These are phyloP conservation scores for Microdochium paspali DNA, from an alignment of 2,329 filamentous ascomycete genomes.

Conservation along the genomic window DNA sequence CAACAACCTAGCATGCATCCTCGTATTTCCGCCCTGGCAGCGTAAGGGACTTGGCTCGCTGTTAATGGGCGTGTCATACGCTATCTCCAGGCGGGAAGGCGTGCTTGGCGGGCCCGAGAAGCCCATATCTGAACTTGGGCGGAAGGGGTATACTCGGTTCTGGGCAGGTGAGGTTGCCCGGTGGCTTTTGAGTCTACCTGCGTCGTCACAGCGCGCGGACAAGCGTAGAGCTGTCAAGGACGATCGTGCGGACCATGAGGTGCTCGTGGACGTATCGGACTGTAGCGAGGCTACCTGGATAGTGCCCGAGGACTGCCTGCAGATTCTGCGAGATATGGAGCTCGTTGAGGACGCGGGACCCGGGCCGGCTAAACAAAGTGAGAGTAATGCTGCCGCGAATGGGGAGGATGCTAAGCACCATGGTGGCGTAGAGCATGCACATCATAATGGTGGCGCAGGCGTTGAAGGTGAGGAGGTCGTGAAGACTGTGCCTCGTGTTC, in stretches of 20 bases:
- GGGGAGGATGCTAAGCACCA: slow-evolving; percentile 4
- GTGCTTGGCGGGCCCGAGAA: slow-evolving; percentile 89
- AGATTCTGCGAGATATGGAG: slow-evolving; percentile 71
- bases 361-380: slow-evolving; percentile 27
- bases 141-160: slow-evolving; percentile 72
- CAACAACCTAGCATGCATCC: slow-evolving; percentile 93
- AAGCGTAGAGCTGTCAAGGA: neutral
- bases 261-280: slow-evolving; percentile 56
- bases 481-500: slow-evolving; percentile 32
- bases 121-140: slow-evolving; percentile 78
- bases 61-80: slow-evolving; percentile 89
- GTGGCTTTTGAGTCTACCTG: slow-evolving; percentile 42
- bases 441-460: neutral
- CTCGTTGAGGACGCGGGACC: slow-evolving; percentile 51
- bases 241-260: slow-evolving; percentile 18
- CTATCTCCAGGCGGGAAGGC: slow-evolving; percentile 75
- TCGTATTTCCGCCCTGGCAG: slow-evolving; percentile 94
- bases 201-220: slow-evolving; percentile 21
- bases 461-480: slow-evolving; percentile 1
- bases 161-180: slow-evolving; percentile 80
- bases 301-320: slow-evolving; percentile 71
- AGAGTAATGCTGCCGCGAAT: neutral
- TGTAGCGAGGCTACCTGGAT: slow-evolving; percentile 78
- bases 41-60: slow-evolving; percentile 79
- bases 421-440: neutral